These are phyloP conservation scores for Colletotrichum tropicale DNA, from an alignment of 2,329 filamentous ascomycete species.

Conservation along the genomic window DNA sequence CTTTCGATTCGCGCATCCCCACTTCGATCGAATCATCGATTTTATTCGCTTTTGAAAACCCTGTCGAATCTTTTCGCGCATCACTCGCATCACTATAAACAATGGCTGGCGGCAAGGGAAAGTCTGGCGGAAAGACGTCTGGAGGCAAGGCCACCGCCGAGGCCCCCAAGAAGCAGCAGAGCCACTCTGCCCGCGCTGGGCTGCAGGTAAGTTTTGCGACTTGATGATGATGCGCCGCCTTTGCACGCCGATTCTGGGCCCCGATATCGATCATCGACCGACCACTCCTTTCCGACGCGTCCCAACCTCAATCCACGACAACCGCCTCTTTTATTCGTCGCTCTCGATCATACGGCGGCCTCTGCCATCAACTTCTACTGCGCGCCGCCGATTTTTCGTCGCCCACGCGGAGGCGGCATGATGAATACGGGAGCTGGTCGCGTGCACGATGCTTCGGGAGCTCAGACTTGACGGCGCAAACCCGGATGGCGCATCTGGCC, in stretches of 20 bases:
- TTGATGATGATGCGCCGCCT: slow-evolving; percentile 20
- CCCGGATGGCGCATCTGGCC: neutral
- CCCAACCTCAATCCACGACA: neutral
- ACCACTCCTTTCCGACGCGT: slow-evolving; percentile 22
- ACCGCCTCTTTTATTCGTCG: neutral
- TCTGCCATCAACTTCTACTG: neutral
- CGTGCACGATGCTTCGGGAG: slow-evolving; percentile 2
- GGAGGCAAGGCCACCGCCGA: slow-evolving; percentile 76
- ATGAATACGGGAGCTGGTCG: neutral
- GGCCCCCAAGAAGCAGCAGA: slow-evolving; percentile 84
- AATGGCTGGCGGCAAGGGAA: slow-evolving; percentile 91
- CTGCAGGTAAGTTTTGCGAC: slow-evolving; percentile 76
- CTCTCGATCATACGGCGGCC: neutral
- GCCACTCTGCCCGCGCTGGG: slow-evolving; percentile 93
- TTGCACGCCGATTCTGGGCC: slow-evolving; percentile 11
- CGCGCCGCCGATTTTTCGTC: neutral
- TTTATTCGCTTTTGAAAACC: neutral
- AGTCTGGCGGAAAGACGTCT: slow-evolving; percentile 87
- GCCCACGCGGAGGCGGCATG: neutral
- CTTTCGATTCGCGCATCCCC: slow-evolving; percentile 15
- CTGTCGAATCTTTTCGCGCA: slow-evolving; percentile 2
- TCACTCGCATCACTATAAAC: slow-evolving; percentile 28
- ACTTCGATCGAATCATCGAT: slow-evolving; percentile 5
- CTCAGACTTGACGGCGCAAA: slow-evolving; percentile 8
- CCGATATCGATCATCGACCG: slow-evolving; percentile 16